Evolutionary conservation across 2,329 filamentous ascomycete genomes (phyloP), one percentile per base, ranked within the genome.

Genomic region (Rhynchosporium secalis): DNA sequence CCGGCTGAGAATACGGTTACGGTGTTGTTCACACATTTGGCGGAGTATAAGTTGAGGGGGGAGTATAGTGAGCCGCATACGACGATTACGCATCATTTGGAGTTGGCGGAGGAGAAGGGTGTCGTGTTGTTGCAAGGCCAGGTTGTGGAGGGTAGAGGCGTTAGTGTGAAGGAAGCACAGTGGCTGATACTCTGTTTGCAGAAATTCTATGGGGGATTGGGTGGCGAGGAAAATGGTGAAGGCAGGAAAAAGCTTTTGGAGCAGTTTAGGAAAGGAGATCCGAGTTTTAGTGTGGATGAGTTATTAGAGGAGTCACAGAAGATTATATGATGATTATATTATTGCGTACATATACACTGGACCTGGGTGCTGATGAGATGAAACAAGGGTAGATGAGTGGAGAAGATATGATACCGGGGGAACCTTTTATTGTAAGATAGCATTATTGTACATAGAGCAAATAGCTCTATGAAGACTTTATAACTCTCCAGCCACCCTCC

Each of bases 101-200:
- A 99, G 75, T 78, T 97, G 2, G 85, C 85, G 0, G 80, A 83
- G 62, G 83, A 86, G 9, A 91, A 92, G 71, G 91, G 87, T 4
- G 72, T 98, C 31, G 92, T 97, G 13, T 79, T 99, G 66, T 88
- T 97, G 80, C 90, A 95, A 73, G 95, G 95, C 0, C 82, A 83
- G 68, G 88, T 98, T 13, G 80, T 90, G 59, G 86, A 92, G 64
- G 88, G 88, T 36, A 80, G 87, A 12, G 93, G 94, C 4, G 86
- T 96, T 4, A 87, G 81, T 66, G 83, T 91, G 0, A 86, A 92
- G 58, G 90, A 96, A 73, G 93, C 90, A n/a, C 88, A 87, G 76
- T 97, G 91, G 88, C 78, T 99, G 70, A 81, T 96, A 56, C 90
- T 97, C 86, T 95, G 92, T 70, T 78, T 99, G 78, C 95, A 99